Evolutionary conservation across 768 basidiomycete species (phyloP), one percentile per base, ranked within the genome.

Genomic region (Lentinula guzmanii): DNA sequence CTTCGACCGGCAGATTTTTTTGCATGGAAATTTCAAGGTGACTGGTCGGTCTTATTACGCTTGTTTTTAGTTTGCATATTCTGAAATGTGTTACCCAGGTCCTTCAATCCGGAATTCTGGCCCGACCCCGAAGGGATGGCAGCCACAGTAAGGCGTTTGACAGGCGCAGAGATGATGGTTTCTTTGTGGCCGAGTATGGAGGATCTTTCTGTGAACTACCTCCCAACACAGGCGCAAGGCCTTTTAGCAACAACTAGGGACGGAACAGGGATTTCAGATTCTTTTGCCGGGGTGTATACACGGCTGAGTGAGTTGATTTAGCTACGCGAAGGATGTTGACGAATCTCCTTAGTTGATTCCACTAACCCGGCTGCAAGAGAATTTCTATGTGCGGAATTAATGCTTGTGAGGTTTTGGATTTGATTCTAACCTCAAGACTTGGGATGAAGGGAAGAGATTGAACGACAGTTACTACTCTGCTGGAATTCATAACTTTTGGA

Each of bases 171-270:
- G 61, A 70, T 75, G 69, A 75, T 75, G 74, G 74, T 74, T 7
- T 75, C 74, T 8, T 65, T 75, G 37, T 75, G 74, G 74, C 74
- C 74, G 2, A 74, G 73, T 53, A 72, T 75, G 21, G 74, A 75
- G 62, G 74, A 74, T 58, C 60, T 71, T n/a, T 75, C 74, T 3
- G 67, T 64, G 41, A 75, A 75, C 53, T 75, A 75, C 58, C 59
- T 71, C 6, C 61, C 67, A 6, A 62, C 74, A 41, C 73, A 74
- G 58, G 60, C 70, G 54, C 59, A 71, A 33, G 74, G 73, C 3
- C 60, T 74, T 21, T 61, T 75, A 9, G 74, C 72, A 16, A 73
- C 72, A 3, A 74, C 73, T 24, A 66, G 74, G 45, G 74, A 74
- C 64, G 74, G 74, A 13, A 67, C 74, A 2, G 74, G 74, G 13